Percentiles rank a stretch among this genome's conserved stretches.
Evolutionary conservation across 495 filamentous ascomycete species (phyloP).

Genomic region (Letharia lupina): DNA sequence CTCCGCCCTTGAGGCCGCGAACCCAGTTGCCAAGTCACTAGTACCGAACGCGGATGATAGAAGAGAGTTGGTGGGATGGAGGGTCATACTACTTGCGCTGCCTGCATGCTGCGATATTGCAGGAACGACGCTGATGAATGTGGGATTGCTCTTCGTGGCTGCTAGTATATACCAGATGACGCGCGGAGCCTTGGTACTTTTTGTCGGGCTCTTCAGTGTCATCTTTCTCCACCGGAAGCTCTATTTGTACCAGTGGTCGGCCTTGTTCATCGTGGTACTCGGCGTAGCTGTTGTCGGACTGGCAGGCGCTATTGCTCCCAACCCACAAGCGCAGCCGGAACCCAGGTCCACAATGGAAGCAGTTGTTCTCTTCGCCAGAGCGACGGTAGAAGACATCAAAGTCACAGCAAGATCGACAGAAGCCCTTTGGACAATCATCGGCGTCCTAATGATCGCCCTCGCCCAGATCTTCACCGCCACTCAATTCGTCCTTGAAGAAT

Average conservation of each 20-base stretch:
- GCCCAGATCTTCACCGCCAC: constrained; percentile 95
- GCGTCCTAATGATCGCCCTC: constrained; percentile 78
- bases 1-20: constrained; percentile 35
- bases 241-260: constrained; percentile 78
- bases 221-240: constrained; percentile 74
- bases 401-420: constrained; percentile 41
- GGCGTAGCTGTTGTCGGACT: constrained; percentile 88
- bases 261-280: constrained; percentile 74
- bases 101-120: constrained; percentile 91
- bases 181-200: constrained; percentile 83
- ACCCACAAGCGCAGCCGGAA: constrained; percentile 46
- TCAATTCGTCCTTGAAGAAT: constrained; percentile 94
- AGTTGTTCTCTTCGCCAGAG: constrained; percentile 24
- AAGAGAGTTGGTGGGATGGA: constrained; percentile 58
- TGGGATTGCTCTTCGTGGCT: constrained; percentile 84
- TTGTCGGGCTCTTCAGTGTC: constrained; percentile 92
- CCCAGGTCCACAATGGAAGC: constrained; percentile 24
- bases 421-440: constrained; percentile 64
- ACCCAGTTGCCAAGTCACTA: constrained; percentile 43
- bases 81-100: constrained; percentile 67
- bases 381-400: constrained; percentile 24
- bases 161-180: constrained; percentile 99
- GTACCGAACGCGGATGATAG: constrained; percentile 34
- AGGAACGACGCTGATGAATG: constrained; percentile 95
- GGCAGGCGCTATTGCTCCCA: constrained; percentile 69